A percentile compares a stretch with the other conserved stretches of the same genome.
phyloP scores from a whole-genome alignment of 164 flowering plant species.

The Aristolochia contorta region DNA sequence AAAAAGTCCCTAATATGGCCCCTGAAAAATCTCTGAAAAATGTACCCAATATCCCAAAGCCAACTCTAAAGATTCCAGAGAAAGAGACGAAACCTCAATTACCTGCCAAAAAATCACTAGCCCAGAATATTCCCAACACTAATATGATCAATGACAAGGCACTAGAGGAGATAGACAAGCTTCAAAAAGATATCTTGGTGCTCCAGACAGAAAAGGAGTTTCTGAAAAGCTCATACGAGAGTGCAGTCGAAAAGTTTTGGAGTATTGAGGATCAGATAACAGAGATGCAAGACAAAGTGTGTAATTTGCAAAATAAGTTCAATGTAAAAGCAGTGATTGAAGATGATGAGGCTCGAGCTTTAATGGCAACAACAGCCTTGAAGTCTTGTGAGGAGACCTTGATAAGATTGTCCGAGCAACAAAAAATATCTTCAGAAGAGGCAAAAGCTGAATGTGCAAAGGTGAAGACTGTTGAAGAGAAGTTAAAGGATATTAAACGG shows the following conservation, averaged over 20 bases:
- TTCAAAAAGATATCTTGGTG: slow-evolving; percentile 55
- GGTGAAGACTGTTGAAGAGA: slow-evolving; percentile 30
- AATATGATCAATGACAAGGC: slow-evolving; percentile 41
- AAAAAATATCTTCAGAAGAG: slow-evolving; percentile 30
- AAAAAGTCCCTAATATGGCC: too few species aligned
- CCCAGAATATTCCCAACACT: slow-evolving; percentile 1
- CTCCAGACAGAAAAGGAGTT: slow-evolving; percentile 82
- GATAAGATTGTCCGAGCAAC: slow-evolving; percentile 41
- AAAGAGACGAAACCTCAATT: too few species aligned
- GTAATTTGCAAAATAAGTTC: slow-evolving; percentile 63
- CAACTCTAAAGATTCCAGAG: slow-evolving; percentile 2
- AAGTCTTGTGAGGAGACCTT: slow-evolving; percentile 53
- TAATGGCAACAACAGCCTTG: slow-evolving; percentile 61
- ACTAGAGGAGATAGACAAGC: slow-evolving; percentile 35
- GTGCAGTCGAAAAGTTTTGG: slow-evolving; percentile 38
- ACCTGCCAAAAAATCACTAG: too few species aligned
- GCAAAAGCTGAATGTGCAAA: slow-evolving; percentile 33
- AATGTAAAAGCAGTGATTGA: slow-evolving; percentile 41
- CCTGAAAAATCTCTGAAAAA: too few species aligned
- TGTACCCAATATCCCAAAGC: slow-evolving; percentile 1
- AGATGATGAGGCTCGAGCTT: slow-evolving; percentile 56
- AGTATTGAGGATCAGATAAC: slow-evolving; percentile 53
- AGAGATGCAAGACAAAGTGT: slow-evolving; percentile 44
- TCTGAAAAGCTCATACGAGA: slow-evolving; percentile 47
- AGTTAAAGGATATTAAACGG: slow-evolving; percentile 27